These are phyloP conservation scores for Pyrrhoderma lamaoense DNA, from an alignment of 1,284 basidiomycete species.

Conservation along the genomic window DNA sequence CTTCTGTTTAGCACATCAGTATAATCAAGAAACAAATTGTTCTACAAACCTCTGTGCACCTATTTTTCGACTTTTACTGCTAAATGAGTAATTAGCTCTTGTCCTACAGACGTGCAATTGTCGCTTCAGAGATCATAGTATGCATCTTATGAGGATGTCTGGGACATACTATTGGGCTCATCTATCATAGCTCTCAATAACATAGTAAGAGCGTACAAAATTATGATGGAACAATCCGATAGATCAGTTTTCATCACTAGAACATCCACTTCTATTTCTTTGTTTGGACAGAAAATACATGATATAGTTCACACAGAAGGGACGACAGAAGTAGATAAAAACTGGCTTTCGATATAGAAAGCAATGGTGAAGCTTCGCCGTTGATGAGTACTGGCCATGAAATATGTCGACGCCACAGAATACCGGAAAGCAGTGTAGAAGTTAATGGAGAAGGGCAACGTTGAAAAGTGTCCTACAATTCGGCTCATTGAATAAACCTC, in stretches of 20 bases:
- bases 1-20: too few species aligned
- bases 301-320: too few species aligned
- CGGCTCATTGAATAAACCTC: background rate
- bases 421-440: conserved; percentile 22
- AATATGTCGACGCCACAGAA: conserved; percentile 22
- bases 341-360: too few species aligned
- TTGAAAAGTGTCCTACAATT: conserved; percentile 24
- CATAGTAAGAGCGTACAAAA: conserved; percentile 26
- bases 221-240: conserved; percentile 25
- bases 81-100: conserved; percentile 12
- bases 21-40: too few species aligned
- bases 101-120: conserved; percentile 23
- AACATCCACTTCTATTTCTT: too few species aligned
- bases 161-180: conserved; percentile 31
- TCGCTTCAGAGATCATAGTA: conserved; percentile 24
- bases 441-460: conserved; percentile 24
- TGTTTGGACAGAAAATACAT: too few species aligned
- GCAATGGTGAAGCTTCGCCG: too few species aligned
- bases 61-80: too few species aligned
- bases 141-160: conserved; percentile 24
- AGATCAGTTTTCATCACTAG: conserved; percentile 31
- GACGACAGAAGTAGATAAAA: too few species aligned
- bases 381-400: conserved; percentile 25
- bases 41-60: too few species aligned
- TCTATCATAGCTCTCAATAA: conserved; percentile 28